Percentiles rank a stretch among this genome's conserved stretches.
Conservation (phyloP, 139 green algal species). For the Chlamydomonas schloesseri region DNA sequence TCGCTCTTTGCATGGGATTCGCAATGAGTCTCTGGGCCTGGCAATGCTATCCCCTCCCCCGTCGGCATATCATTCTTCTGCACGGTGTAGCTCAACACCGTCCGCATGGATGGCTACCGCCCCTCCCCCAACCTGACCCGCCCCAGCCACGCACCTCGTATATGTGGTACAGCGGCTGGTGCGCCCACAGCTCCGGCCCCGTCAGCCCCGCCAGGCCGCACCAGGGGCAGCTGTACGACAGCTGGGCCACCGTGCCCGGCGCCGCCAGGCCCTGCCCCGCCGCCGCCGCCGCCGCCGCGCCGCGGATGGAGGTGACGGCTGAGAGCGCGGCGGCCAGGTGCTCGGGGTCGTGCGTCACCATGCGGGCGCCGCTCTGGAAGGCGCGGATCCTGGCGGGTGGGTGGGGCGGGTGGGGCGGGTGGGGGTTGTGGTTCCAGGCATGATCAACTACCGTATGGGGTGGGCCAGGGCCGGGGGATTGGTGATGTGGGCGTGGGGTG, state of each 20-base stretch:
- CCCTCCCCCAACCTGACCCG: too few species aligned
- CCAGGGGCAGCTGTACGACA: slow-evolving; percentile 23
- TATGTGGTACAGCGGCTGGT: slow-evolving; percentile 57
- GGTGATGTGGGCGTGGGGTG: too few species aligned
- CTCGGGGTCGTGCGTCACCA: slow-evolving; percentile 29
- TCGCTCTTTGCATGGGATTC: too few species aligned
- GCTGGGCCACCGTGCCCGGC: neutral
- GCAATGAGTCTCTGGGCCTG: too few species aligned
- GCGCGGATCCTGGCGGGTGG: slow-evolving; percentile 13
- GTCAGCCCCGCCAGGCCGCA: slow-evolving; percentile 42
- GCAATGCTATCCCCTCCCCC: too few species aligned
- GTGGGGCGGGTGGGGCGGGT: too few species aligned
- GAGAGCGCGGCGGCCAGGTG: neutral
- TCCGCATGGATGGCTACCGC: too few species aligned
- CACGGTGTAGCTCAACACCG: too few species aligned
- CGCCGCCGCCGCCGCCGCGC: neutral
- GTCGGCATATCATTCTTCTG: too few species aligned
- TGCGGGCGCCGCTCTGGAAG: slow-evolving; percentile 30
- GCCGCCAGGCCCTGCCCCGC: too few species aligned
- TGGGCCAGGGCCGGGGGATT: neutral
- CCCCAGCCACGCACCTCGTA: slow-evolving; percentile 4
- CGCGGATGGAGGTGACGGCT: neutral
- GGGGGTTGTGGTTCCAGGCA: too few species aligned
- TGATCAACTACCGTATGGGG: too few species aligned
- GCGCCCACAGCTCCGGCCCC: slow-evolving; percentile 38